phyloP scores from a whole-genome alignment of 352 stramenopile genomes.

The Globisporangium nunn region DNA sequence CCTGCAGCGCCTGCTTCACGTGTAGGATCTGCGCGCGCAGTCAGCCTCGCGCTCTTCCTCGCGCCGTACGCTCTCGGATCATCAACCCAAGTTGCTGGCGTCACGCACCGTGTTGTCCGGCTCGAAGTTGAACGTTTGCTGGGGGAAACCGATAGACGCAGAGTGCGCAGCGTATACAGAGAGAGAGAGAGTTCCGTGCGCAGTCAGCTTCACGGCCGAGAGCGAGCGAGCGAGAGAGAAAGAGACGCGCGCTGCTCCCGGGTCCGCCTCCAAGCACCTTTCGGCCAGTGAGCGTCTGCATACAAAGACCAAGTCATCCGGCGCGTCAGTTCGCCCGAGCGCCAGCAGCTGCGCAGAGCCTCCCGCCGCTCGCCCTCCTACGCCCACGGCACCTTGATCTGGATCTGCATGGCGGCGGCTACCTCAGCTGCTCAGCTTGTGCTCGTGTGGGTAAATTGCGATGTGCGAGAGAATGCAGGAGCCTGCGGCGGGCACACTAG shows the following conservation, averaged over 20 bases:
- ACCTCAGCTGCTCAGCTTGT: constrained; percentile 7
- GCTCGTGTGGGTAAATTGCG: constrained; percentile 11
- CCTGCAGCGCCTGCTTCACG: constrained; percentile 97
- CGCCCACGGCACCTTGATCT: constrained; percentile 60
- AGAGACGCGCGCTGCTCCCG: no score
- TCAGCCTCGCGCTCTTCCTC: neutral
- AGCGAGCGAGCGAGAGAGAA: no score
- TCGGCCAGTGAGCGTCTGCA: constrained; percentile 77
- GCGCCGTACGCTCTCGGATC: no score
- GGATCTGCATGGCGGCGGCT: constrained; percentile 60
- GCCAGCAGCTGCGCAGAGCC: no score
- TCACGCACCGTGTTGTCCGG: constrained; percentile 66
- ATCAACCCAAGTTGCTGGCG: constrained; percentile 3
- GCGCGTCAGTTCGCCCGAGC: neutral
- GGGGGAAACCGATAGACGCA: neutral
- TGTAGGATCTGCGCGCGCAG: constrained; percentile 81
- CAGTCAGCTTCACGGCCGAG: no score
- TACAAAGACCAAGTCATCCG: neutral
- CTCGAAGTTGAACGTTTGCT: constrained; percentile 88
- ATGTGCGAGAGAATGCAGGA: neutral
- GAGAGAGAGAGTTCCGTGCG: neutral
- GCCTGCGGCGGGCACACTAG: neutral
- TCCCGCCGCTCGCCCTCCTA: no score
- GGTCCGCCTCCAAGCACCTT: constrained; percentile 25
- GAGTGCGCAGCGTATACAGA: neutral